phyloP scores from a whole-genome alignment of 139 green algal species.

The Coelastrella sp. region DNA sequence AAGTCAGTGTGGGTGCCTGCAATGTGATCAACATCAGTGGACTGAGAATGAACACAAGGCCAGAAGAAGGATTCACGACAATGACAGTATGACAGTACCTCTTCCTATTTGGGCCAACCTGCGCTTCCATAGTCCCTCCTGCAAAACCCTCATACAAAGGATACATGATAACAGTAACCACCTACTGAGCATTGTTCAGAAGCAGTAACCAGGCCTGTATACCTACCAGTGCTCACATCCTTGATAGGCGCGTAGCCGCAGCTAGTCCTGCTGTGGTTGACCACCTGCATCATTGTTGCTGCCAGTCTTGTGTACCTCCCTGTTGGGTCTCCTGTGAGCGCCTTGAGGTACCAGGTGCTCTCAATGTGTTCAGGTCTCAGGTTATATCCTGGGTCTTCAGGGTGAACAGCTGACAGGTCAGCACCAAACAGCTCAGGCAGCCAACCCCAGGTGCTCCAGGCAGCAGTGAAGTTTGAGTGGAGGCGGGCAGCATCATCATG shows the following conservation, averaged over 20 bases:
- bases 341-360: constrained; percentile 88
- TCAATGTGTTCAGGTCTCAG: constrained; percentile 93
- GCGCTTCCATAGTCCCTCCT: too few species aligned
- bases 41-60: too few species aligned
- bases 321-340: constrained; percentile 65
- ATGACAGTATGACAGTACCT: too few species aligned
- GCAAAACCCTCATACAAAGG: too few species aligned
- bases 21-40: not conserved
- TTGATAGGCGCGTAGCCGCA: constrained; percentile 75
- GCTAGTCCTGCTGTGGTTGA: constrained; percentile 46
- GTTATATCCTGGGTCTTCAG: constrained; percentile 67
- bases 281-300: constrained; percentile 17
- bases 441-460: constrained; percentile 79
- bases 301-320: constrained; percentile 50
- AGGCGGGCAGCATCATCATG: constrained; percentile 66
- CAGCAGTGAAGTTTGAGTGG: constrained; percentile 78
- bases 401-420: constrained; percentile 55
- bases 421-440: constrained; percentile 88
- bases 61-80: too few species aligned
- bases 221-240: not conserved
- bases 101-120: too few species aligned
- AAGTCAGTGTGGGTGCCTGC: constrained; percentile 79
- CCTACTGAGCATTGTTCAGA: too few species aligned
- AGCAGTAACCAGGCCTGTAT: not conserved
- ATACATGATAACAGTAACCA: too few species aligned